These are phyloP conservation scores for Taxawa tesnikishii DNA, from an alignment of 2,329 filamentous ascomycete species.

Conservation along the genomic window DNA sequence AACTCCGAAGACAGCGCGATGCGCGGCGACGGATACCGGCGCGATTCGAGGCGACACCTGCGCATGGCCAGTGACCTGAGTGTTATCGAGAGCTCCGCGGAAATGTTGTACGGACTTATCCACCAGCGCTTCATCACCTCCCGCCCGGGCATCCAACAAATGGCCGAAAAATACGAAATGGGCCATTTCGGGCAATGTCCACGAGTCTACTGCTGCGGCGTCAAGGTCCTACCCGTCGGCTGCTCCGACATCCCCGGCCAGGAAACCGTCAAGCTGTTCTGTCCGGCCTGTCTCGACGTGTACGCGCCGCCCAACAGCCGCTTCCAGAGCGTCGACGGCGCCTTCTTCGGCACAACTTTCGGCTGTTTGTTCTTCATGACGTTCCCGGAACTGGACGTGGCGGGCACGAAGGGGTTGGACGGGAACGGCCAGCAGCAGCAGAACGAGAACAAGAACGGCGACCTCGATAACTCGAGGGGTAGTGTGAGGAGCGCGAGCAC, in stretches of 20 bases:
- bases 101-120: constrained; percentile 94
- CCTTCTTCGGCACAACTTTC: constrained; percentile 96
- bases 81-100: constrained; percentile 93
- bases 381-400: constrained; percentile 87
- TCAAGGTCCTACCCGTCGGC: constrained; percentile 84
- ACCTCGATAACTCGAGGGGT: not conserved
- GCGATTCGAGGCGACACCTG: constrained; percentile 58
- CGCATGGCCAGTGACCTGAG: constrained; percentile 87
- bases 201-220: constrained; percentile 82
- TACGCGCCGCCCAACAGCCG: constrained; percentile 95
- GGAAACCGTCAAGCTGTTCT: constrained; percentile 97
- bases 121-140: constrained; percentile 98
- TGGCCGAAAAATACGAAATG: constrained; percentile 98
- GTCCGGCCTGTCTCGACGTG: constrained; percentile 89
- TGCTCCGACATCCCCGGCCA: constrained; percentile 89
- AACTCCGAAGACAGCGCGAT: constrained; percentile 42
- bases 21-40: constrained; percentile 15
- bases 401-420: constrained; percentile 17
- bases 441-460: not conserved
- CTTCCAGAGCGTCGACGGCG: constrained; percentile 93
- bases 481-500: constrained; percentile 10
- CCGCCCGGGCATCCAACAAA: constrained; percentile 90
- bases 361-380: constrained; percentile 96
- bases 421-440: not conserved
- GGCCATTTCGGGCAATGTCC: constrained; percentile 94